Evolutionary conservation across 2,329 filamentous ascomycete species (phyloP).

Genomic region (Apiospora pterosperma): DNA sequence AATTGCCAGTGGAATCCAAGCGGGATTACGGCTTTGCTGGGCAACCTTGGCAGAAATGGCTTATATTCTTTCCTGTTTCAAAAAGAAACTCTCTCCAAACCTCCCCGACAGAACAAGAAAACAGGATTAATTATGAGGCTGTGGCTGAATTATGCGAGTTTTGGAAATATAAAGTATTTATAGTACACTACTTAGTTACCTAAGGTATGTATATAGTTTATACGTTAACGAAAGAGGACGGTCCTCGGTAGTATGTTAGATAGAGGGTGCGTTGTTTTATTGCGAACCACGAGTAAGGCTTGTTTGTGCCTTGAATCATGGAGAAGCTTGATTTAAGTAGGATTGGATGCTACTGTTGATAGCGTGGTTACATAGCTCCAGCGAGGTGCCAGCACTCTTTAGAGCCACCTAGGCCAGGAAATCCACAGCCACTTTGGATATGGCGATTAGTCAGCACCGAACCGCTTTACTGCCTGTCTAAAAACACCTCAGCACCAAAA

Average conservation of each 20-base stretch:
- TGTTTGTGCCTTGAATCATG: not conserved
- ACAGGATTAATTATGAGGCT: not conserved
- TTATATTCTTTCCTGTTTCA: not conserved
- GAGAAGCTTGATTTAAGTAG: not conserved
- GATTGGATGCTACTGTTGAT: not conserved
- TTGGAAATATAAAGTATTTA: not conserved
- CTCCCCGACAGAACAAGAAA: no score
- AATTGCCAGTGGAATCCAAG: not conserved
- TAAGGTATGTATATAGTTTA: not conserved
- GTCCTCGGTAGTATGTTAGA: no score
- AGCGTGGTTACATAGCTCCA: not conserved
- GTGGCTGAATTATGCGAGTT: not conserved
- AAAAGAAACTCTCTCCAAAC: not conserved
- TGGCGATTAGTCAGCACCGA: no score
- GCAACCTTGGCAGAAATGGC: not conserved
- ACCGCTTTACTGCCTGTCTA: not conserved
- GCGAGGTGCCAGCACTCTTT: not conserved
- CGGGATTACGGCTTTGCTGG: not conserved
- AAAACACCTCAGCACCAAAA: not conserved
- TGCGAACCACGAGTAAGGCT: no score
- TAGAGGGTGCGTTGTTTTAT: no score
- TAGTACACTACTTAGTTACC: no score
- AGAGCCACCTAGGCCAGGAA: no score
- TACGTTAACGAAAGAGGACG: not conserved
- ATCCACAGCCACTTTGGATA: not conserved